These are phyloP conservation scores for Verticillium zaregamsianum DNA, from an alignment of 2,329 filamentous ascomycete genomes.

Conservation along the genomic window DNA sequence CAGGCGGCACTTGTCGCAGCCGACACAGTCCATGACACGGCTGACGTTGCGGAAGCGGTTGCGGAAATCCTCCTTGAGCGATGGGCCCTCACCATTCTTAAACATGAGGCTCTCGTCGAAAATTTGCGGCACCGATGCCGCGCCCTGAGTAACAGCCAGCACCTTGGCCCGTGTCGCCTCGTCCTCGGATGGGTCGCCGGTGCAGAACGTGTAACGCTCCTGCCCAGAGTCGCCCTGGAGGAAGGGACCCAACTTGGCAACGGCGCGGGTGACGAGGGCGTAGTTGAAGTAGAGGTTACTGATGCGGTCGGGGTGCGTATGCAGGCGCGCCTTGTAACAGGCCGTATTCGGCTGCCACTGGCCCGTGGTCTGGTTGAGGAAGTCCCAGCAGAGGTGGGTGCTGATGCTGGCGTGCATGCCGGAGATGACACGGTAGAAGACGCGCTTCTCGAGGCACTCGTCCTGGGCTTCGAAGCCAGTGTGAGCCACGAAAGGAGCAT, in stretches of 20 bases:
- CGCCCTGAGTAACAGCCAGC: conserved; percentile 65
- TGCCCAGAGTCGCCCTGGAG: conserved; percentile 42
- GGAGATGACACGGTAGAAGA: conserved; percentile 91
- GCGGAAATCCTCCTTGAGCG: conserved; percentile 93
- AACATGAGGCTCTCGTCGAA: conserved; percentile 98
- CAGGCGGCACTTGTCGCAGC: conserved; percentile 95
- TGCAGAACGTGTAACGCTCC: conserved; percentile 80
- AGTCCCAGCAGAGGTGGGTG: conserved; percentile 93
- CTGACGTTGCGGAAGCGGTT: conserved; percentile 97
- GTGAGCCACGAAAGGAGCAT: conserved; percentile 56
- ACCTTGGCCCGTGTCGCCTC: conserved; percentile 76
- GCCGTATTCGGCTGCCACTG: conserved; percentile 86
- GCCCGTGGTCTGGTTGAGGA: conserved; percentile 90
- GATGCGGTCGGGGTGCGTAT: conserved; percentile 81
- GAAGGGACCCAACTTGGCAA: conserved; percentile 83
- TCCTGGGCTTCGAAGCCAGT: conserved; percentile 75
- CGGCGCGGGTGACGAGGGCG: conserved; percentile 84
- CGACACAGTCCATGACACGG: conserved; percentile 96
- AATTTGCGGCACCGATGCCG: conserved; percentile 69
- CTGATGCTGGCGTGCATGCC: conserved; percentile 99
- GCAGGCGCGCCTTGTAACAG: conserved; percentile 85
- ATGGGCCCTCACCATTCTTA: conserved; percentile 68
- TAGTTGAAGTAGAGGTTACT: conserved; percentile 99
- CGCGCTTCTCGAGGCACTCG: conserved; percentile 96
- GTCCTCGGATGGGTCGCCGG: conserved; percentile 78